Evolutionary conservation across 352 stramenopile species (phyloP).

Genomic region (Lagenidium giganteum): DNA sequence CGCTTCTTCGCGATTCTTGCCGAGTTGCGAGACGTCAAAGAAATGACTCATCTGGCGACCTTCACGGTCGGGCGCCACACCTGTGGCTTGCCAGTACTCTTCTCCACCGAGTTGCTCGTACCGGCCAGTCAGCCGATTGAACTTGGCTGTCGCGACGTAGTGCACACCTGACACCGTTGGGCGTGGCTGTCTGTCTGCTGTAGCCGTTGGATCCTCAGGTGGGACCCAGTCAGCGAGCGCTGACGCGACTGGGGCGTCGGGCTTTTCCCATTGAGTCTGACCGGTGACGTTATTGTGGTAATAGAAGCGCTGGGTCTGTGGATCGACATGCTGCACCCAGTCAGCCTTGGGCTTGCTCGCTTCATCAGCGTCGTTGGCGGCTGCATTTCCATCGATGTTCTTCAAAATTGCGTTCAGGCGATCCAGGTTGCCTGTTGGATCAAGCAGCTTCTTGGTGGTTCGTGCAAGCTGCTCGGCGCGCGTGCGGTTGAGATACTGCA

Average conservation of each 20-base stretch:
- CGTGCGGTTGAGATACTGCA: conserved; percentile 54
- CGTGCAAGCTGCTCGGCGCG: conserved; percentile 42
- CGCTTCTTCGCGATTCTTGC: conserved; percentile 79
- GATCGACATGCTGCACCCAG: conserved; percentile 85
- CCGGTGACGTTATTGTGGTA: conserved; percentile 80
- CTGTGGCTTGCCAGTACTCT: conserved; percentile 58
- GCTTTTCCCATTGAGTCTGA: conserved; percentile 75
- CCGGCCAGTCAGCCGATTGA: conserved; percentile 73
- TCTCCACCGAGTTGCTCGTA: conserved; percentile 64
- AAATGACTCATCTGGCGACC: conserved; percentile 86
- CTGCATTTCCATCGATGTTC: conserved; percentile 33
- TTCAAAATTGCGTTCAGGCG: conserved; percentile 72
- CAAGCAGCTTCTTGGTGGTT: conserved; percentile 57
- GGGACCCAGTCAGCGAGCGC: conserved; percentile 77
- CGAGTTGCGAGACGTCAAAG: conserved; percentile 73
- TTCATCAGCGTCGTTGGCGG: not conserved
- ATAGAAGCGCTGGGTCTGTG: conserved; percentile 75
- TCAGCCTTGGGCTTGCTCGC: conserved; percentile 18
- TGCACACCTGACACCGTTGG: conserved; percentile 55
- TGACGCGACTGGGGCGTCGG: conserved; percentile 57
- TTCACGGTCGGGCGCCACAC: conserved; percentile 58
- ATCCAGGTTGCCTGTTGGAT: conserved; percentile 60
- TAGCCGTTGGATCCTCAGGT: conserved; percentile 28
- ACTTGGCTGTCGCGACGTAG: conserved; percentile 67
- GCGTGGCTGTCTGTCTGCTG: conserved; percentile 5